Percentiles rank a stretch among this genome's conserved stretches.
Evolutionary conservation across 176 grass and related monocot genomes (phyloP).

Genomic region (Elymus sibiricus): DNA sequence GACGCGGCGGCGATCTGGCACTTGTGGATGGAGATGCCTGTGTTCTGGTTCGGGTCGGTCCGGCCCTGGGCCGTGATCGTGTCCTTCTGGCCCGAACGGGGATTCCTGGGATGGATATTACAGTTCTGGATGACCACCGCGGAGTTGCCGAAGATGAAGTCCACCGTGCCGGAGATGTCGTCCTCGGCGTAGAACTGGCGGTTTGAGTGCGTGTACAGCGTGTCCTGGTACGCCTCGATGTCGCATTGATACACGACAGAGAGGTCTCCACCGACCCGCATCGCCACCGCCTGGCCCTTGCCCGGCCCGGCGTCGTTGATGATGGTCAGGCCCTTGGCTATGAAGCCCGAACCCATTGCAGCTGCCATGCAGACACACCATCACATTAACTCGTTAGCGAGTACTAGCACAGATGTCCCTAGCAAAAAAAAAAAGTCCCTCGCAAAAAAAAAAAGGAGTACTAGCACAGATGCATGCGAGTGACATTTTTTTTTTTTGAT

Average conservation of each 20-base stretch:
- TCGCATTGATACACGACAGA: constrained; percentile 67
- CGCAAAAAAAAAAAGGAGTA: too few species aligned
- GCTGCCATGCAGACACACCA: constrained; percentile 31
- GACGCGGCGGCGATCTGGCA: constrained; percentile 39
- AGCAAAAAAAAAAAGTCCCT: too few species aligned
- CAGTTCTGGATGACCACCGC: constrained; percentile 62
- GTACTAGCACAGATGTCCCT: too few species aligned
- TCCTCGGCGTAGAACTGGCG: constrained; percentile 57
- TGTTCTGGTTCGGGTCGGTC: constrained; percentile 67
- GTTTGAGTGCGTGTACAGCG: constrained; percentile 69
- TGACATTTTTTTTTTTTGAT: too few species aligned
- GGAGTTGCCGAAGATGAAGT: constrained; percentile 86
- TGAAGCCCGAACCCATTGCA: constrained; percentile 64
- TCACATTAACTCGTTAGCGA: neutral
- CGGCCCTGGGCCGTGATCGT: constrained; percentile 74
- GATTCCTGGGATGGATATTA: constrained; percentile 41
- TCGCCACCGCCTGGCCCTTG: constrained; percentile 70
- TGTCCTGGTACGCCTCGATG: constrained; percentile 73
- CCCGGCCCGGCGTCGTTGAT: constrained; percentile 56
- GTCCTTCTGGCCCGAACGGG: constrained; percentile 18
- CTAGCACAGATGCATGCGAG: neutral
- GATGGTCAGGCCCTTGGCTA: constrained; percentile 67
- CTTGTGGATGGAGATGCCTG: constrained; percentile 68
- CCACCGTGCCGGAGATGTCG: constrained; percentile 62
- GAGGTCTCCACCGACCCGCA: constrained; percentile 54